Conservation (phyloP, 495 filamentous ascomycete genomes). For the Trichoderma virens region DNA sequence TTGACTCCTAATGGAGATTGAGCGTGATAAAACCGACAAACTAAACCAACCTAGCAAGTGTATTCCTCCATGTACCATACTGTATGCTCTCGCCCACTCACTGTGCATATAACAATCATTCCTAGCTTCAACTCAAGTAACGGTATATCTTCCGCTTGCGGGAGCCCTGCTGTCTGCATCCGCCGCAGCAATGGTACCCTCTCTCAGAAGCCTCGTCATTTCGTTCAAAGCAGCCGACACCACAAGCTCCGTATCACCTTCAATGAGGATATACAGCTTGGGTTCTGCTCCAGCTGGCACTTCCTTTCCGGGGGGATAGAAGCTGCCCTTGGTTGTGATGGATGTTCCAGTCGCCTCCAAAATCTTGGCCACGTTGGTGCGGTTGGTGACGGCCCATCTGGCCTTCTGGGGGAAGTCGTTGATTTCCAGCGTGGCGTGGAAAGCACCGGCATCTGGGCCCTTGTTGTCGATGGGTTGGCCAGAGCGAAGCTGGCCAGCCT, state of each 20-base stretch:
- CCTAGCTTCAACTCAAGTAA: conserved; percentile 51
- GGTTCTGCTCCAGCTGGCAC: conserved; percentile 65
- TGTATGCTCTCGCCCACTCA: background rate
- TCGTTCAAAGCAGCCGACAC: conserved; percentile 90
- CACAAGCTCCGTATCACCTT: conserved; percentile 90
- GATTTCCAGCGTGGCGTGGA: conserved; percentile 96
- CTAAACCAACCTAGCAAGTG: no score
- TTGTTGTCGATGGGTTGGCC: conserved; percentile 98
- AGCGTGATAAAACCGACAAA: no score
- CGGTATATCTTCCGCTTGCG: conserved; percentile 79
- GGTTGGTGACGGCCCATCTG: conserved; percentile 96
- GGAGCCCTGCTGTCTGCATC: conserved; percentile 76
- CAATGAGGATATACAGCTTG: conserved; percentile 94
- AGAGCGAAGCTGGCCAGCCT: conserved; percentile 74
- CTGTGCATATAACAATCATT: background rate
- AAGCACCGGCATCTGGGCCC: conserved; percentile 92
- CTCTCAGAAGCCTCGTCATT: conserved; percentile 76
- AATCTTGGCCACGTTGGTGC: conserved; percentile 98
- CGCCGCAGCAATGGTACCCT: conserved; percentile 85
- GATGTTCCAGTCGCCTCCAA: conserved; percentile 90
- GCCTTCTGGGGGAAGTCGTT: conserved; percentile 99
- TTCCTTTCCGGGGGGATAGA: conserved; percentile 75
- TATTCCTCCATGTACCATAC: no score
- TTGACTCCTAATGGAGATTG: background rate
- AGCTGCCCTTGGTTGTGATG: conserved; percentile 95